Evolutionary conservation across 345 rosid species (phyloP).

Genomic region (Euphorbia pulcherrima): DNA sequence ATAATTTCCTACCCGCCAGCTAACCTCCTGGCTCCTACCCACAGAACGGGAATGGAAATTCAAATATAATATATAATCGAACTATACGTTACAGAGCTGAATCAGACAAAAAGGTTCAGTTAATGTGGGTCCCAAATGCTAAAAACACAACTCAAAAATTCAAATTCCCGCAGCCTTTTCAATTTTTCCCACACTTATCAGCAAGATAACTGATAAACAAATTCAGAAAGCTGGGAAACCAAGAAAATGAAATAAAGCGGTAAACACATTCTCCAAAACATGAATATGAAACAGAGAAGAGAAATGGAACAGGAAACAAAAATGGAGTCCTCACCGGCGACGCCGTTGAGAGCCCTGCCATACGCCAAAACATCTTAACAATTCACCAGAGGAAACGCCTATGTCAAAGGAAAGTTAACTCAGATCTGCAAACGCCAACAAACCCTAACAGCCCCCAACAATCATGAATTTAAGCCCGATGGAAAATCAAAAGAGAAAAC

Average conservation of each 20-base stretch:
- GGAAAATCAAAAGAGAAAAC: conserved; percentile 3
- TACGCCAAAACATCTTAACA: conserved; percentile 86
- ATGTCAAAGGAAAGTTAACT: conserved; percentile 22
- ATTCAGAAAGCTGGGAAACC: background rate
- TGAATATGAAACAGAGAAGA: conserved; percentile 6
- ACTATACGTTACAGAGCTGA: background rate
- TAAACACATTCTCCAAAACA: conserved; percentile 7
- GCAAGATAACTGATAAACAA: conserved; percentile 20
- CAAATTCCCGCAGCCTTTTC: background rate
- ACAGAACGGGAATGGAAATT: background rate
- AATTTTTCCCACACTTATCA: conserved; percentile 2
- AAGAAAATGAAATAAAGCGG: background rate
- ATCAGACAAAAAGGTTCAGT: conserved; percentile 2
- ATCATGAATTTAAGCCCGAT: background rate
- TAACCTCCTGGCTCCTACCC: background rate
- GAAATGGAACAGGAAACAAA: conserved; percentile 5
- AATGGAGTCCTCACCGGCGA: conserved; percentile 67
- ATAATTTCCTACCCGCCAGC: background rate
- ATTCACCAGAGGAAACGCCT: conserved; percentile 21
- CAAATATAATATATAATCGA: background rate
- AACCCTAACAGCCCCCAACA: conserved; percentile 1
- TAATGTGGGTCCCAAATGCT: background rate
- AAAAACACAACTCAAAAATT: conserved; percentile 9
- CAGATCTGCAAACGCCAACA: conserved; percentile 39
- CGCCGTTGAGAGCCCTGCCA: conserved; percentile 86